These are phyloP conservation scores for Rhodomyrtus tomentosa DNA, from an alignment of 345 rosid genomes.

Conservation along the genomic window DNA sequence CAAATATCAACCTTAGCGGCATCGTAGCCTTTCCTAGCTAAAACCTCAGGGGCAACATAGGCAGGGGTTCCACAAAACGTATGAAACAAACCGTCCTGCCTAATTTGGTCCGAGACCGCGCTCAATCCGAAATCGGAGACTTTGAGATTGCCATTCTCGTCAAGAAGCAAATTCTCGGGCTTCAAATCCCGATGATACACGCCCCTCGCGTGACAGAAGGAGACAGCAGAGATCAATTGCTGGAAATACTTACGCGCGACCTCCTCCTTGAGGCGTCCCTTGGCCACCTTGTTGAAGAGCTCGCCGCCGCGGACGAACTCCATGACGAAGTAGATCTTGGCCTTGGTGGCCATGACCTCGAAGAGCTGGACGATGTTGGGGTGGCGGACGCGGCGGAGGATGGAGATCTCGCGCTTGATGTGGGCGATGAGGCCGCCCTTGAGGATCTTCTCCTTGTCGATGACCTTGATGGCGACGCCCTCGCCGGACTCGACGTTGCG, in stretches of 20 bases:
- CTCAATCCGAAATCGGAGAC: conserved; percentile 89
- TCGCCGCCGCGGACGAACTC: conserved; percentile 79
- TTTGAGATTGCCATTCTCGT: conserved; percentile 58
- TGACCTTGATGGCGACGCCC: conserved; percentile 61
- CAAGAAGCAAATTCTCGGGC: conserved; percentile 76
- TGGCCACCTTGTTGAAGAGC: conserved; percentile 54
- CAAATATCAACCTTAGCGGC: conserved; percentile 80
- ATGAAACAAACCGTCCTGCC: conserved; percentile 65
- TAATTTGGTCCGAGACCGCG: conserved; percentile 62
- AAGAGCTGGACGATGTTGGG: conserved; percentile 68
- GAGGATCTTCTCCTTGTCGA: conserved; percentile 67
- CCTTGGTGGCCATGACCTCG: conserved; percentile 83
- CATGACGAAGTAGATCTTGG: conserved; percentile 86
- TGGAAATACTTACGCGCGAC: conserved; percentile 62
- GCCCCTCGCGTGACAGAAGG: conserved; percentile 72
- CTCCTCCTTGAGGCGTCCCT: conserved; percentile 55
- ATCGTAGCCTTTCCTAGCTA: conserved; percentile 63
- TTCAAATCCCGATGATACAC: conserved; percentile 83
- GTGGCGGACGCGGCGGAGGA: conserved; percentile 83
- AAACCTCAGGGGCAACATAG: conserved; percentile 76
- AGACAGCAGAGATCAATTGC: conserved; percentile 65
- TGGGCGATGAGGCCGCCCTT: conserved; percentile 57
- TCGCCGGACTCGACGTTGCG: conserved; percentile 39
- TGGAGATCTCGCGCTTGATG: conserved; percentile 71
- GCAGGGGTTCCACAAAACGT: conserved; percentile 87